These are phyloP conservation scores for Aspergillus sp. DNA, from an alignment of 2,329 filamentous ascomycete genomes.

Conservation along the genomic window DNA sequence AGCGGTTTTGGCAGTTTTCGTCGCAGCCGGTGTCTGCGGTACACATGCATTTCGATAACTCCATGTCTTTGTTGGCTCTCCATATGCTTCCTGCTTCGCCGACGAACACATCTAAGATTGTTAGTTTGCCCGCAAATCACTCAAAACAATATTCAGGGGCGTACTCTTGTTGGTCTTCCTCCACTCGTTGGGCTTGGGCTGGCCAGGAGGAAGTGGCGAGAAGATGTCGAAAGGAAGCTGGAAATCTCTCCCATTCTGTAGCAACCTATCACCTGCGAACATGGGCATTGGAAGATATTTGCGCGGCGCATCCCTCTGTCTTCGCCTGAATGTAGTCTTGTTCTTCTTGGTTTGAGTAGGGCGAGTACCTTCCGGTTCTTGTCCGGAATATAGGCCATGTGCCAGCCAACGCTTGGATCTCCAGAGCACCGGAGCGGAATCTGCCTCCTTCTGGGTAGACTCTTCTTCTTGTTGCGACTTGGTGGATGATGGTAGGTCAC, in stretches of 20 bases:
- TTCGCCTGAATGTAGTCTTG: conserved; percentile 29
- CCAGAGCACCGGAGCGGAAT: conserved; percentile 16
- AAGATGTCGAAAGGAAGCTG: conserved; percentile 86
- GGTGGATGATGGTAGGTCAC: conserved; percentile 20
- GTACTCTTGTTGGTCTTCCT: conserved; percentile 84
- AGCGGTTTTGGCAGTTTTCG: conserved; percentile 86
- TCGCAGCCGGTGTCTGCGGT: conserved; percentile 71
- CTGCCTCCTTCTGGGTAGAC: conserved; percentile 6
- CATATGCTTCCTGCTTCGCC: conserved; percentile 73
- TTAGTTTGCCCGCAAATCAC: conserved; percentile 21
- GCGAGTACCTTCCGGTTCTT: conserved; percentile 49
- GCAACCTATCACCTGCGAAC: conserved; percentile 63
- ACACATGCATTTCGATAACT: conserved; percentile 74
- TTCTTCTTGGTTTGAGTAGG: conserved; percentile 45
- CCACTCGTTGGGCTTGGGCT: conserved; percentile 91
- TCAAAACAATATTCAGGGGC: conserved; percentile 25
- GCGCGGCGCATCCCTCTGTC: conserved; percentile 21
- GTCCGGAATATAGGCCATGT: conserved; percentile 82
- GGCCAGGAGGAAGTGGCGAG: conserved; percentile 73
- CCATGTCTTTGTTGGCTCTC: conserved; percentile 69
- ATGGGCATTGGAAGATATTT: conserved; percentile 66
- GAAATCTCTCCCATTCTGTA: conserved; percentile 72
- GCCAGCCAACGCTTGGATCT: conserved; percentile 68
- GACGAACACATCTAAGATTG: conserved; percentile 71
- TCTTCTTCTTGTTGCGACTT: conserved; percentile 12